Evolutionary conservation across 2,329 filamentous ascomycete genomes (phyloP).

Genomic region (Pyrenophora seminiperda): DNA sequence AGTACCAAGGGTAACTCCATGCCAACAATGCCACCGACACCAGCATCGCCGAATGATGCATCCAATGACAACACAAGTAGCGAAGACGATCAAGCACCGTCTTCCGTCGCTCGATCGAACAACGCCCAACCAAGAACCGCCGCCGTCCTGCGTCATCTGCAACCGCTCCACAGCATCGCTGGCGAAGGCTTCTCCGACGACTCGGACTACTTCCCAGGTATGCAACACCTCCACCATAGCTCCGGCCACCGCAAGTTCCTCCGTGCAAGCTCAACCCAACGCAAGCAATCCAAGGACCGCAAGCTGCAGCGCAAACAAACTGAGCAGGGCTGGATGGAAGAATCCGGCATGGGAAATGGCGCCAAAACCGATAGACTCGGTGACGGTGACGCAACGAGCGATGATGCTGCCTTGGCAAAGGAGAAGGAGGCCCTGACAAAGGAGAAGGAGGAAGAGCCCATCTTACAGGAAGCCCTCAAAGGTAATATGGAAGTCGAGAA

Average conservation of each 20-base stretch:
- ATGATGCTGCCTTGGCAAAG: constrained; percentile 18
- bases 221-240: constrained; percentile 35
- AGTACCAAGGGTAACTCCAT: constrained; percentile 30
- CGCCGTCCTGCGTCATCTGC: constrained; percentile 41
- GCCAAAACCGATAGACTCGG: constrained; percentile 54
- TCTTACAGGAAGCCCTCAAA: constrained; percentile 41
- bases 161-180: constrained; percentile 32
- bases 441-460: constrained; percentile 23
- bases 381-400: constrained; percentile 43
- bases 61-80: constrained; percentile 40
- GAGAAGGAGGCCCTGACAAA: constrained; percentile 6
- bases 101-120: constrained; percentile 19
- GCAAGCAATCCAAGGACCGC: constrained; percentile 42
- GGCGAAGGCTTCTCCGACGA: constrained; percentile 52
- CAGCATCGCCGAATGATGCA: constrained; percentile 44
- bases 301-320: constrained; percentile 43
- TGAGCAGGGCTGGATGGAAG: constrained; percentile 51
- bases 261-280: constrained; percentile 35
- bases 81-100: constrained; percentile 28
- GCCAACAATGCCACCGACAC: constrained; percentile 34
- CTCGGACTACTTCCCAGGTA: constrained; percentile 50
- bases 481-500: constrained; percentile 44
- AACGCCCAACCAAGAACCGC: constrained; percentile 35
- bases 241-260: constrained; percentile 30
- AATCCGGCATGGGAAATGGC: constrained; percentile 55